A percentile compares a stretch with the other conserved stretches of the same genome.
These are phyloP conservation scores for Tuber calosporum DNA, from an alignment of 495 filamentous ascomycete species.

Conservation along the genomic window DNA sequence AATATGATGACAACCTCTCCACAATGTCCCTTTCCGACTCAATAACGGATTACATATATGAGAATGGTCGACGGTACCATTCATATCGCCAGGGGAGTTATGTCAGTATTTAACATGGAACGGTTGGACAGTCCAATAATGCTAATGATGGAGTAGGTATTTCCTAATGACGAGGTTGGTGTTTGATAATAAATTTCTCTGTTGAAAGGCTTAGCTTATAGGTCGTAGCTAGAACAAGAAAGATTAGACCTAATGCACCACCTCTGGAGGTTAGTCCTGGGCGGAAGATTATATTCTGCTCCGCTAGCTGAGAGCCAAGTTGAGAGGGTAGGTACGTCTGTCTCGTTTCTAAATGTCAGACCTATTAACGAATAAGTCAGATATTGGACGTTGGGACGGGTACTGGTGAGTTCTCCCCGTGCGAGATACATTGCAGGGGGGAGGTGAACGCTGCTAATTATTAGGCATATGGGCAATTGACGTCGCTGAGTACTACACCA, in stretches of 20 bases:
- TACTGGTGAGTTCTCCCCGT: slow-evolving; percentile 29
- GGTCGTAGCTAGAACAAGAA: slow-evolving; percentile 21
- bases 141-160: slow-evolving; percentile 14
- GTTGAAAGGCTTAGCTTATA: background rate
- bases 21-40: slow-evolving; percentile 46
- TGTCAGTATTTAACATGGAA: background rate
- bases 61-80: slow-evolving; percentile 56
- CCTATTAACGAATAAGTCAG: background rate
- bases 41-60: slow-evolving; percentile 45
- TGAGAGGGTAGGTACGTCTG: slow-evolving; percentile 27
- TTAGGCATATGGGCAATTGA: slow-evolving; percentile 40
- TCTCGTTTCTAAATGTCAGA: background rate
- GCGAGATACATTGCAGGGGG: background rate
- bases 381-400: slow-evolving; percentile 42
- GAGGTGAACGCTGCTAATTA: background rate
- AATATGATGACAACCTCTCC: slow-evolving; percentile 21
- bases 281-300: slow-evolving; percentile 54
- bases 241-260: slow-evolving; percentile 59
- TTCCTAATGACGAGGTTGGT: slow-evolving; percentile 25
- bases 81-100: slow-evolving; percentile 43
- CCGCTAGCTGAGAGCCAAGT: slow-evolving; percentile 49
- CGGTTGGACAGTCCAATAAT: background rate
- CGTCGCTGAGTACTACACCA: slow-evolving; percentile 23
- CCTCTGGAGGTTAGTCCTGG: slow-evolving; percentile 51
- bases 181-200: background rate